These are phyloP conservation scores for Saturnispora quitensis DNA, from an alignment of 805 yeast species.

Conservation along the genomic window DNA sequence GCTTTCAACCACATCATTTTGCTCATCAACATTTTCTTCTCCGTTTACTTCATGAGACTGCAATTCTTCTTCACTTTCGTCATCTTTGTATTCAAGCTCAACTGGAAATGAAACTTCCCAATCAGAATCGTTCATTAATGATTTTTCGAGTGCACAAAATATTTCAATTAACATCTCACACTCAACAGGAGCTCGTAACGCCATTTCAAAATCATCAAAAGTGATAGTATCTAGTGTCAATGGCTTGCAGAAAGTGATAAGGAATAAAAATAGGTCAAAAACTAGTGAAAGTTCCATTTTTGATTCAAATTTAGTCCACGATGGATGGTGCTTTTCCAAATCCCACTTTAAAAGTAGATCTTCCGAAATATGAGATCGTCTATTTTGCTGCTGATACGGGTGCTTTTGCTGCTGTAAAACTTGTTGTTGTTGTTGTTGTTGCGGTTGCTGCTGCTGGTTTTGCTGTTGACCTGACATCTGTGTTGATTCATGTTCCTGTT, in stretches of 20 bases:
- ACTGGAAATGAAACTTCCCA: slow-evolving; percentile 21
- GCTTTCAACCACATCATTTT: slow-evolving; percentile 17
- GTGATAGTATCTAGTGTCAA: slow-evolving; percentile 63
- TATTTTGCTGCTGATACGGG: background rate
- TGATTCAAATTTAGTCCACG: slow-evolving; percentile 17
- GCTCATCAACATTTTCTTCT: slow-evolving; percentile 17
- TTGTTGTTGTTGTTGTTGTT: background rate
- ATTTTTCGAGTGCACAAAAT: slow-evolving; percentile 55
- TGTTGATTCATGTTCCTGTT: background rate
- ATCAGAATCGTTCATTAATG: slow-evolving; percentile 36
- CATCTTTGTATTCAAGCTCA: slow-evolving; percentile 19
- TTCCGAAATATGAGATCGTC: slow-evolving; percentile 17
- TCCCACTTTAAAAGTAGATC: slow-evolving; percentile 18
- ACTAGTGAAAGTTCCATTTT: slow-evolving; percentile 13
- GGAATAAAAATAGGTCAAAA: slow-evolving; percentile 65
- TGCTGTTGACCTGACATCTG: background rate
- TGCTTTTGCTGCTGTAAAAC: background rate
- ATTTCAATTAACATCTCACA: slow-evolving; percentile 55
- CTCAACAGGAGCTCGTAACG: slow-evolving; percentile 39
- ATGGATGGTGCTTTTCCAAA: slow-evolving; percentile 14
- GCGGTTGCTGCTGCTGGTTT: background rate
- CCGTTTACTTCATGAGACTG: slow-evolving; percentile 17
- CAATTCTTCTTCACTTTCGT: slow-evolving; percentile 14
- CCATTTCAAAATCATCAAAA: slow-evolving; percentile 66
- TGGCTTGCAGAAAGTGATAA: slow-evolving; percentile 60